These are phyloP conservation scores for Scedosporium minutisporum DNA, from an alignment of 2,329 filamentous ascomycete species.

Conservation along the genomic window DNA sequence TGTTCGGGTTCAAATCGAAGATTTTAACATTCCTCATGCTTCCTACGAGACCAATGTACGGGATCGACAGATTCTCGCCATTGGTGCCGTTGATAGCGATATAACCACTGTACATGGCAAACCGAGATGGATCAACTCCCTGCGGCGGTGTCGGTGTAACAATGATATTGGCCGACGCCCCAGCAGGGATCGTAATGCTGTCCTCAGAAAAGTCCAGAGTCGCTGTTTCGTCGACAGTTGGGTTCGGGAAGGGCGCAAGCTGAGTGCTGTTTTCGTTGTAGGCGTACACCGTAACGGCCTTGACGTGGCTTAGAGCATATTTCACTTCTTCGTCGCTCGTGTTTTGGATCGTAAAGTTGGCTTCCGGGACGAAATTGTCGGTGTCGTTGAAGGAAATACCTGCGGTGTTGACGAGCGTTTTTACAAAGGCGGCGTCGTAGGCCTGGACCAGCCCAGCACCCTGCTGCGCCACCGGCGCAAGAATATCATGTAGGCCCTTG, in stretches of 20 bases:
- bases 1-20: slow-evolving; percentile 13
- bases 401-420: slow-evolving; percentile 40
- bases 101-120: slow-evolving; percentile 34
- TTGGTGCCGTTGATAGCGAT: slow-evolving; percentile 29
- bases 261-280: slow-evolving; percentile 24
- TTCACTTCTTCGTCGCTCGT: slow-evolving; percentile 35
- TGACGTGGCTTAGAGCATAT: slow-evolving; percentile 41
- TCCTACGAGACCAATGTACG: slow-evolving; percentile 27
- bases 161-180: slow-evolving; percentile 16
- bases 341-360: slow-evolving; percentile 49
- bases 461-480: slow-evolving; percentile 50
- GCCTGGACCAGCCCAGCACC: slow-evolving; percentile 52
- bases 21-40: slow-evolving; percentile 24
- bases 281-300: slow-evolving; percentile 45
- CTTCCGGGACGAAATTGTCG: slow-evolving; percentile 37
- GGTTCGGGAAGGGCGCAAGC: slow-evolving; percentile 25
- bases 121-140: slow-evolving; percentile 9
- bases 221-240: slow-evolving; percentile 20
- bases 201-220: slow-evolving; percentile 28
- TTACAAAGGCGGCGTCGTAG: slow-evolving; percentile 46
- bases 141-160: slow-evolving; percentile 19
- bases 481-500: slow-evolving; percentile 21
- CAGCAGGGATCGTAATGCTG: slow-evolving; percentile 27
- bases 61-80: slow-evolving; percentile 24
- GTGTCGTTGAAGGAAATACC: slow-evolving; percentile 57